Evolutionary conservation across 2,329 filamentous ascomycete genomes (phyloP).

Genomic region (Reticulascus tulasneorum): DNA sequence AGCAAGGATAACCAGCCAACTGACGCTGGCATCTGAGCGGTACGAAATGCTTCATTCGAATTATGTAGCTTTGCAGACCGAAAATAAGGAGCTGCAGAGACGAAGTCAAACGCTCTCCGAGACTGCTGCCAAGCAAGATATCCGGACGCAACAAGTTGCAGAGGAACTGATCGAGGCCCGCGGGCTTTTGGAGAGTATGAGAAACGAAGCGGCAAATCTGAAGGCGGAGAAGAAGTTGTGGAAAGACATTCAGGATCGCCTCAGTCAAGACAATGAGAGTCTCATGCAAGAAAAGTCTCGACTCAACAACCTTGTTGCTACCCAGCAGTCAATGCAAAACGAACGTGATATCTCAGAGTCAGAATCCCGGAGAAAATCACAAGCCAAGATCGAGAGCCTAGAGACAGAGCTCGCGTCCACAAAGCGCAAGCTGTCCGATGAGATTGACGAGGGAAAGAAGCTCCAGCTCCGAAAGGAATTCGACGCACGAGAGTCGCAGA

Average conservation of each 20-base stretch:
- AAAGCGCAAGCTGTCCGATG: conserved; percentile 79
- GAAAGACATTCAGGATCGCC: conserved; percentile 86
- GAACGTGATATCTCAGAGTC: conserved; percentile 83
- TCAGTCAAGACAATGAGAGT: conserved; percentile 83
- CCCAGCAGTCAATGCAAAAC: conserved; percentile 84
- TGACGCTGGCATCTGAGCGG: conserved; percentile 76
- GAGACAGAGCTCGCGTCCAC: conserved; percentile 74
- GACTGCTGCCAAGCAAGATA: conserved; percentile 81
- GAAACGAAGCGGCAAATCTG: conserved; percentile 85
- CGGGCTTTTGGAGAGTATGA: conserved; percentile 77
- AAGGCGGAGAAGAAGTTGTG: conserved; percentile 93
- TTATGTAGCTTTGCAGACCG: conserved; percentile 74
- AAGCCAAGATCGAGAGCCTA: conserved; percentile 71
- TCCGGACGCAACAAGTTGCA: conserved; percentile 84
- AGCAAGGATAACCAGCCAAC: conserved; percentile 73
- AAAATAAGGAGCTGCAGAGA: conserved; percentile 85
- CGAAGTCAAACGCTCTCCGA: conserved; percentile 74
- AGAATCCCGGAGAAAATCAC: conserved; percentile 75
- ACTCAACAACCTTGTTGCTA: conserved; percentile 76
- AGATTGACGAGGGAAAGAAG: conserved; percentile 82
- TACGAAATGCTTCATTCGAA: conserved; percentile 89
- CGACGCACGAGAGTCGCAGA: conserved; percentile 82
- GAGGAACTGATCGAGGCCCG: conserved; percentile 89
- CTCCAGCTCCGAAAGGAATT: conserved; percentile 81
- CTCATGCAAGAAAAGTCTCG: conserved; percentile 80